These are phyloP conservation scores for Cinnamomum chago DNA, from an alignment of 164 flowering plant genomes.

Conservation along the genomic window DNA sequence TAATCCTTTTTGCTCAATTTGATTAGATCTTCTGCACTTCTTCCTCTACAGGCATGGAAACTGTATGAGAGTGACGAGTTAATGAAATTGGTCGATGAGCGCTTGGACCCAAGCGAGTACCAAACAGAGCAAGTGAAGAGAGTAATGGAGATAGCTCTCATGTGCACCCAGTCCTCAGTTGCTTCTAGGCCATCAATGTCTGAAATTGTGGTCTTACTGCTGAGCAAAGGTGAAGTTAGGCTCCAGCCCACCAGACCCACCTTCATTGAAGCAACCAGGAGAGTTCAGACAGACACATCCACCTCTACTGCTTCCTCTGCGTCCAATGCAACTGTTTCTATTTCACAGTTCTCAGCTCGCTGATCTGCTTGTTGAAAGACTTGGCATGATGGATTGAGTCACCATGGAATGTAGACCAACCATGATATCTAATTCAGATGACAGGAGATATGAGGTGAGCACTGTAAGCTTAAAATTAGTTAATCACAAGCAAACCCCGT, in stretches of 20 bases:
- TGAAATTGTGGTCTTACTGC: constrained; percentile 33
- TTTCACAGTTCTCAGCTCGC: constrained; percentile 7
- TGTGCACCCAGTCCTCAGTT: constrained; percentile 42
- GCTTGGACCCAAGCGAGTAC: constrained; percentile 27
- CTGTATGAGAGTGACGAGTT: constrained; percentile 32
- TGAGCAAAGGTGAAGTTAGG: constrained; percentile 13
- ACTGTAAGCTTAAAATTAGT: no score
- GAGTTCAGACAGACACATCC: constrained; percentile 4
- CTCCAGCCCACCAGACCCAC: constrained; percentile 19
- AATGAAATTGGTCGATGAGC: constrained; percentile 34
- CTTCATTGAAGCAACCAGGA: constrained; percentile 18
- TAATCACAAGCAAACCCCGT: no score
- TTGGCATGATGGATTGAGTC: no score
- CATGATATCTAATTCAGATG: no score
- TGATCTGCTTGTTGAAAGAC: not conserved
- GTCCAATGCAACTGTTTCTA: constrained; percentile 10
- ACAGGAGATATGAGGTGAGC: no score
- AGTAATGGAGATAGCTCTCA: constrained; percentile 35
- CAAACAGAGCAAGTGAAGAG: constrained; percentile 27
- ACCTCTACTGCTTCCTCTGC: not conserved
- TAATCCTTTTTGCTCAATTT: no score
- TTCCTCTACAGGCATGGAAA: constrained; percentile 26
- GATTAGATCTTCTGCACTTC: not conserved
- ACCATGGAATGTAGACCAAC: no score
- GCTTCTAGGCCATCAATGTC: constrained; percentile 46